phyloP scores from a whole-genome alignment of 768 basidiomycete species.

The Macrolepiota albuminosa region DNA sequence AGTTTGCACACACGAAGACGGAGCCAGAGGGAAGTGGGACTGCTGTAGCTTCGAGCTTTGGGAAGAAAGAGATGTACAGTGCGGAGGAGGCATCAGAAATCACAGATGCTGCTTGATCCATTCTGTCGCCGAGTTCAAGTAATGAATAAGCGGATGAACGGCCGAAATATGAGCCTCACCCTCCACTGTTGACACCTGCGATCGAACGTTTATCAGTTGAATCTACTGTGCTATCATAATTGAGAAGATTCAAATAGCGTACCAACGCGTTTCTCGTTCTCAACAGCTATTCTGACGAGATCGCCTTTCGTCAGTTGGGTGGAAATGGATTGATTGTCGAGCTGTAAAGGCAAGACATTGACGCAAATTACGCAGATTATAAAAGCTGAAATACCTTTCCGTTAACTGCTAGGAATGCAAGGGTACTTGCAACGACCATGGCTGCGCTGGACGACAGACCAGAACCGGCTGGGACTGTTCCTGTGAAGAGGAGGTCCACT shows the following conservation, averaged over 20 bases:
- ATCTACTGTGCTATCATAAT: neutral
- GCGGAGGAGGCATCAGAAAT: slow-evolving; percentile 68
- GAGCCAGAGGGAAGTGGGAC: slow-evolving; percentile 55
- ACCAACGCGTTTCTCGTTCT: slow-evolving; percentile 83
- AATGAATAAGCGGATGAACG: neutral
- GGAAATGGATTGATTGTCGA: slow-evolving; percentile 10
- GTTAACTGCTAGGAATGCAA: slow-evolving; percentile 77
- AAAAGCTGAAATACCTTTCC: slow-evolving; percentile 41
- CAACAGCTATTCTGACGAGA: slow-evolving; percentile 75
- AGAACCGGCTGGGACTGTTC: slow-evolving; percentile 81
- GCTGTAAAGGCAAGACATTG: slow-evolving; percentile 4
- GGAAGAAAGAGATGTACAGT: slow-evolving; percentile 80
- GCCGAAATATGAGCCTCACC: slow-evolving; percentile 36
- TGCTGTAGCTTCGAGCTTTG: slow-evolving; percentile 59
- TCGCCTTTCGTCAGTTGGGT: slow-evolving; percentile 53
- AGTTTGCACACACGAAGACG: slow-evolving; percentile 78
- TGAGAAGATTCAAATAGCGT: slow-evolving; percentile 12
- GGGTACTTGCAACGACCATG: slow-evolving; percentile 83
- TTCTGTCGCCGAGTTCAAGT: slow-evolving; percentile 34
- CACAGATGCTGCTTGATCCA: slow-evolving; percentile 91
- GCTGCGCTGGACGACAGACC: slow-evolving; percentile 88
- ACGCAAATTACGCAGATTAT: neutral
- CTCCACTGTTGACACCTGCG: slow-evolving; percentile 68
- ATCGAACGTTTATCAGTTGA: neutral
- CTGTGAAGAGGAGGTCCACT: slow-evolving; percentile 74